Percentiles rank a stretch among this genome's conserved stretches.
Conservation (phyloP, 306 rosid genomes). For the Vigna angularis region DNA sequence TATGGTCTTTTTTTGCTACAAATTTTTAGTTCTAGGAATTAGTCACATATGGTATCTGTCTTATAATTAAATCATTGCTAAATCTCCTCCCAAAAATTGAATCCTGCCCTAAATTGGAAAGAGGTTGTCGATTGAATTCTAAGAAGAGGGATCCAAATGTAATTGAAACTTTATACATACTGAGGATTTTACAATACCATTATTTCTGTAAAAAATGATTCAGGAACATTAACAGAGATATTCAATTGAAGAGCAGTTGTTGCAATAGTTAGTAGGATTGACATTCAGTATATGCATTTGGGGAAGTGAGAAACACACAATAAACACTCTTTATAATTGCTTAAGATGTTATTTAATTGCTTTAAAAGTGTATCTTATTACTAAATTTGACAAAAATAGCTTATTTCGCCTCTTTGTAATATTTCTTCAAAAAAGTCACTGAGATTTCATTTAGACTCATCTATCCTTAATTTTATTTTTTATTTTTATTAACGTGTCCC, state of each 20-base stretch:
- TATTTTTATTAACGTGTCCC: too few species aligned
- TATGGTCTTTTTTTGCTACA: slow-evolving; percentile 23
- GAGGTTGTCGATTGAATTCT: not conserved
- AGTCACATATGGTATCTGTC: slow-evolving; percentile 5
- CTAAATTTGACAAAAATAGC: not conserved
- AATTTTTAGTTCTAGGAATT: slow-evolving; percentile 19
- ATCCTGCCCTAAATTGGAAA: slow-evolving; percentile 14
- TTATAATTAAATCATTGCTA: not conserved
- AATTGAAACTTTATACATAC: not conserved
- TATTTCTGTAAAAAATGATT: too few species aligned
- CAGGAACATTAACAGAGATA: too few species aligned
- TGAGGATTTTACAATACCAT: not conserved
- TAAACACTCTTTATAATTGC: not conserved
- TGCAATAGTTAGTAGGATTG: not conserved
- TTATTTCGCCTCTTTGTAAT: not conserved
- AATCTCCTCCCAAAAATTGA: not conserved
- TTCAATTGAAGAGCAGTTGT: not conserved
- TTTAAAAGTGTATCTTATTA: not conserved
- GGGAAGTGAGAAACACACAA: not conserved
- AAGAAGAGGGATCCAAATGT: not conserved
- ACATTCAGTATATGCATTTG: not conserved
- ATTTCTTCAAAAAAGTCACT: not conserved
- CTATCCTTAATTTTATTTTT: not conserved
- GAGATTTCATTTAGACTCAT: too few species aligned
- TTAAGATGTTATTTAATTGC: not conserved